Conservation (phyloP, 1,139 yeast genomes). For the Kodamaea fungicola region DNA sequence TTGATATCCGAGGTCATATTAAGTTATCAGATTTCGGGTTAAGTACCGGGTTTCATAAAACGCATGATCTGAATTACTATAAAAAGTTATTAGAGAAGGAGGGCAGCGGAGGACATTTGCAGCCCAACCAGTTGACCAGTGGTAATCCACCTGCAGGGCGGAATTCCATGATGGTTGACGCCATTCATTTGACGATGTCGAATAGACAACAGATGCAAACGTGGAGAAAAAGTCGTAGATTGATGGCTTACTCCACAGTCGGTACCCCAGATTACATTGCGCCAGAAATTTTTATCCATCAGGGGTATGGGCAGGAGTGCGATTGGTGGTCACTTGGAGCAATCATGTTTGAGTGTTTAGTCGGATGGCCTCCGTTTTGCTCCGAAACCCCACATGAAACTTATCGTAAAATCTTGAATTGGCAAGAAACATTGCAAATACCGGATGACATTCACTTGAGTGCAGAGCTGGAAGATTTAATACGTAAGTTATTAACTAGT, state of each 20-base stretch:
- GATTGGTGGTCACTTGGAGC: constrained; percentile 99
- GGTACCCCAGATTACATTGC: constrained; percentile 99
- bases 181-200: constrained; percentile 92
- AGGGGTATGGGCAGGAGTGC: constrained; percentile 98
- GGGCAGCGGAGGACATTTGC: constrained; percentile 24
- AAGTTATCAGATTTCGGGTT: constrained; percentile 80
- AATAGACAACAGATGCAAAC: constrained; percentile 97
- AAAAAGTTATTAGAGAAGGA: constrained; percentile 69
- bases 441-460: constrained; percentile 95
- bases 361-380: constrained; percentile 99
- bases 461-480: constrained; percentile 91
- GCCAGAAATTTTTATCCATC: constrained; percentile 93
- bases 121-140: constrained; percentile 20
- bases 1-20: constrained; percentile 77
- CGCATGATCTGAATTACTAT: constrained; percentile 77
- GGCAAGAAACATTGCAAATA: constrained; percentile 89
- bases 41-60: constrained; percentile 81
- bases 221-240: constrained; percentile 92
- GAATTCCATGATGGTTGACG: constrained; percentile 89
- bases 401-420: constrained; percentile 87
- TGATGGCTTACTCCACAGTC: constrained; percentile 98
- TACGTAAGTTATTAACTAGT: constrained; percentile 74
- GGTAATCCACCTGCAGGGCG: constrained; percentile 29
- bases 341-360: constrained; percentile 96
- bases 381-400: constrained; percentile 99